Base-by-base conservation (phyloP, 495 filamentous ascomycete species). In the Filosporella fistucella region DNA sequence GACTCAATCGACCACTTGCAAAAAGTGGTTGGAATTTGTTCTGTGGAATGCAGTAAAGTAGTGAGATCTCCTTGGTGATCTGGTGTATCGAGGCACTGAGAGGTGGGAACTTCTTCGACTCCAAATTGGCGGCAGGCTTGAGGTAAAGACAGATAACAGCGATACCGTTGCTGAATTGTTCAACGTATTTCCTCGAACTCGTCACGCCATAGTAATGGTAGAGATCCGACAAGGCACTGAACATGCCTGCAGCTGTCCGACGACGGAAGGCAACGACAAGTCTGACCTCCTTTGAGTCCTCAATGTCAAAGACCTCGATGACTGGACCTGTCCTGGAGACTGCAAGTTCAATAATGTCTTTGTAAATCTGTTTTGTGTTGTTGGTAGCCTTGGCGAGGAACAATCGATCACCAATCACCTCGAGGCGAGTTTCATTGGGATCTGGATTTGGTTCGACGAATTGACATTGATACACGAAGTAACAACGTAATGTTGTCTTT, bases 121-220 rank as follows among this genome's bases (percentile, higher is more conserved):
- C 26, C 17, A 55, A 40, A 56, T 51, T 36, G 13, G 73, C 64
- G 69, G 77, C 72, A 25, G 89, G 93, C 39, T 82, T 78, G 35
- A 98, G 75, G 67, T 98, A 98, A 13, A 96, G 78, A 33, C 90
- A 96, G 72, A 97, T 91, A 54, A 96, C 87, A 12, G 88, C 93
- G 63, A 96, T 93, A 42, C 93, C 93, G 64, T 97, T 98, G 57
- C 91, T 95, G 72, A 98, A 98, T 67, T 97, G 91, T 69, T 98
- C 91, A 45, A 97, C 86, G 59, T 98, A 98, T 71, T 98, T 98
- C 42, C 93, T 80, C 1, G 93, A 89, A 63, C 88, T 95, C 1
- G 93, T 97, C 40, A 96, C 78, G 20, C 94, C 94, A 61, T 98
- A 97, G 75, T 96, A 96, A 70, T 98, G 93, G 67, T 98, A 98